Percentiles rank a stretch among this genome's conserved stretches.
Conservation (phyloP, 2,329 filamentous ascomycete species). For the Aschersonia sp. region DNA sequence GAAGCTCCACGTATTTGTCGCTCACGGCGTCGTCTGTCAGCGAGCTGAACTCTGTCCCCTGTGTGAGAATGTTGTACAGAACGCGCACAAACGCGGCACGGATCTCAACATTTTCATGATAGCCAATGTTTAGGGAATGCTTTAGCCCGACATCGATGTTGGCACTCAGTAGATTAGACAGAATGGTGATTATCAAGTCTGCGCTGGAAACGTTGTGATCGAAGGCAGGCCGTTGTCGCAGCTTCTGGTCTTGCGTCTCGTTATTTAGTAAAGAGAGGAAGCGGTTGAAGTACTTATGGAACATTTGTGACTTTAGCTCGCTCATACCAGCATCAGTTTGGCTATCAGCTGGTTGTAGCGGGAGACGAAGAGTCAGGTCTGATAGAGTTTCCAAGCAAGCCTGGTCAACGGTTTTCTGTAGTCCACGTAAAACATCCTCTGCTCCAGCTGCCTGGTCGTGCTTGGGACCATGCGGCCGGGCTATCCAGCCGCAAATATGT, state of each 20-base stretch:
- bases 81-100: slow-evolving; percentile 57
- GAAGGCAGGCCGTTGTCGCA: slow-evolving; percentile 13
- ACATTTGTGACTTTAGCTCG: slow-evolving; percentile 57
- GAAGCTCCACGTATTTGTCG: slow-evolving; percentile 52
- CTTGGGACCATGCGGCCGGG: slow-evolving; percentile 37
- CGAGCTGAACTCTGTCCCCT: slow-evolving; percentile 57
- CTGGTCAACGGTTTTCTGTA: slow-evolving; percentile 52
- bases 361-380: slow-evolving; percentile 50
- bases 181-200: slow-evolving; percentile 50
- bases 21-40: slow-evolving; percentile 52
- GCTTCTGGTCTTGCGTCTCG: slow-evolving; percentile 29
- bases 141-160: slow-evolving; percentile 60
- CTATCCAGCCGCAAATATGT: slow-evolving; percentile 55
- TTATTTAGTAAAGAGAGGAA: slow-evolving; percentile 52
- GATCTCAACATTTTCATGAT: slow-evolving; percentile 56
- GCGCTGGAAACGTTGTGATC: slow-evolving; percentile 43
- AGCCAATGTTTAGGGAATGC: slow-evolving; percentile 54
- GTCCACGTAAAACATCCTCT: slow-evolving; percentile 39
- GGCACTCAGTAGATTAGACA: slow-evolving; percentile 55
- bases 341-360: slow-evolving; percentile 49
- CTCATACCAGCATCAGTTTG: slow-evolving; percentile 52
- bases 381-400: slow-evolving; percentile 52
- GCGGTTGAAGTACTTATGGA: slow-evolving; percentile 56
- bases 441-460: slow-evolving; percentile 24
- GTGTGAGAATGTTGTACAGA: slow-evolving; percentile 55